Conservation (phyloP, 2,329 filamentous ascomycete species). For the Colletotrichum incanum region DNA sequence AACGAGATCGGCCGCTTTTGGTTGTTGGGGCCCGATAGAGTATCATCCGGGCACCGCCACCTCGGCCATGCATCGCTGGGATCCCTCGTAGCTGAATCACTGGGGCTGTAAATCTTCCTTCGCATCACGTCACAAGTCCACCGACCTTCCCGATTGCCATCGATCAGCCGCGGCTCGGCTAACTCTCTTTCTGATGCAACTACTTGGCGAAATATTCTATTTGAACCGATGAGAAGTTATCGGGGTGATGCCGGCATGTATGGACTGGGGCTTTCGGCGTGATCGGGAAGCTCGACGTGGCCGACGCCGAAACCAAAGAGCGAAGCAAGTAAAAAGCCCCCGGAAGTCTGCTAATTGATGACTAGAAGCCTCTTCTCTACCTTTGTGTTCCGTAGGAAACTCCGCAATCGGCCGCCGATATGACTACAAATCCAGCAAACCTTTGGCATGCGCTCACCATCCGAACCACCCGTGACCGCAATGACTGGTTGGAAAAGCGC, state of each 20-base stretch:
- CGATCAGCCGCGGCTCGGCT: background rate
- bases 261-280: background rate
- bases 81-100: background rate
- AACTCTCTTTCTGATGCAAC: background rate
- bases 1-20: background rate
- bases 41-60: background rate
- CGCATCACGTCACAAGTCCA: background rate
- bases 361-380: fast-evolving
- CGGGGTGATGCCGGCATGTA: background rate
- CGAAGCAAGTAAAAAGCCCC: background rate
- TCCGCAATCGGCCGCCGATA: background rate
- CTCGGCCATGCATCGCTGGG: background rate
- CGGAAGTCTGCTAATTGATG: background rate
- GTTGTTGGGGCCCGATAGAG: background rate
- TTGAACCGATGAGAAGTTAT: background rate
- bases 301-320: no score
- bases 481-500: background rate
- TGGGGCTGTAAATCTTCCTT: background rate
- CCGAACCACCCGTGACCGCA: background rate
- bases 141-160: background rate
- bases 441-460: background rate
- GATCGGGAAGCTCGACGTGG: background rate
- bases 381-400: background rate
- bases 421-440: background rate
- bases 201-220: background rate